Percentiles rank a stretch among this genome's conserved stretches.
These are phyloP conservation scores for Coemansia aciculifera DNA, from an alignment of 192 early-diverging fungal species.

Conservation along the genomic window DNA sequence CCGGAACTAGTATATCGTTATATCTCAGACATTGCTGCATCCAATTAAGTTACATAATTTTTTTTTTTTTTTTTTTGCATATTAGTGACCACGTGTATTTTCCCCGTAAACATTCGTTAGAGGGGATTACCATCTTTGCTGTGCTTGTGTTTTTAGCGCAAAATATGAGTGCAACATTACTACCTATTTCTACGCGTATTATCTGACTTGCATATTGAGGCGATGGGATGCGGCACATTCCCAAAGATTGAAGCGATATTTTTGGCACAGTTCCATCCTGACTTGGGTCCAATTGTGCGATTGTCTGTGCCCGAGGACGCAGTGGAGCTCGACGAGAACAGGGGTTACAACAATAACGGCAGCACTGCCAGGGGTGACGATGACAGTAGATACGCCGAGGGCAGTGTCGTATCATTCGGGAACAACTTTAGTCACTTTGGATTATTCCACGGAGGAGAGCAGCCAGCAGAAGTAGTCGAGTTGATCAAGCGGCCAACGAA, in stretches of 20 bases:
- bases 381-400: neutral
- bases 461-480: conserved; percentile 12
- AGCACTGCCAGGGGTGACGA: neutral
- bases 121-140: neutral
- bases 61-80: neutral
- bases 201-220: neutral
- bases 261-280: conserved; percentile 44
- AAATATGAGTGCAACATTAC: neutral
- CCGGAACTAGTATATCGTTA: conserved; percentile 37
- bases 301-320: conserved; percentile 46
- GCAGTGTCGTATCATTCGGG: neutral
- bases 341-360: conserved; percentile 11
- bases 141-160: neutral
- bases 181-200: neutral
- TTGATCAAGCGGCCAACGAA: conserved; percentile 32
- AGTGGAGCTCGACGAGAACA: conserved; percentile 30
- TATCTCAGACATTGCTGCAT: conserved; percentile 46
- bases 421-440: neutral
- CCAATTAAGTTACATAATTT: neutral
- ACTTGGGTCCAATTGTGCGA: conserved; percentile 45
- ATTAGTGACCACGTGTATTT: neutral
- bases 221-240: conserved; percentile 18
- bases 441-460: neutral
- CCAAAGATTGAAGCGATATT: conserved; percentile 48
- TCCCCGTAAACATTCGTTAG: conserved; percentile 8